These are phyloP conservation scores for Hemileia vastatrix DNA, from an alignment of 1,284 basidiomycete genomes.

Conservation along the genomic window DNA sequence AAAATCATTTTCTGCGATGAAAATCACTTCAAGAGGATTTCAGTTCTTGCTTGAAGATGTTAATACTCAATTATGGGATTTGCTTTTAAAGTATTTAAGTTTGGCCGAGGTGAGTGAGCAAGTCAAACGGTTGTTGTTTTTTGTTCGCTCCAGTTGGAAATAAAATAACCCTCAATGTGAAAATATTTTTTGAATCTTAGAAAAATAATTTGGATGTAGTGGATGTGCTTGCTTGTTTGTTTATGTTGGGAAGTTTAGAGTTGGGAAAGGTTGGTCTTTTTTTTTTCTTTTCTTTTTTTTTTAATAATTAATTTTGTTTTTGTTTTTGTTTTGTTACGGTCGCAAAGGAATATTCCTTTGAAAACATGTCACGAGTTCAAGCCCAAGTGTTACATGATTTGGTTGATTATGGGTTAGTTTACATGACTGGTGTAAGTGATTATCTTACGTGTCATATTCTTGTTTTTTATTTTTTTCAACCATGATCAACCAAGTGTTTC, in stretches of 20 bases:
- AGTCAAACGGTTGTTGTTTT: background rate
- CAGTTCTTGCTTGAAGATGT: constrained; percentile 93
- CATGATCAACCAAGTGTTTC: background rate
- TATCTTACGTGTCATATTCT: too few relatives aligned
- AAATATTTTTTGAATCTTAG: constrained; percentile 47
- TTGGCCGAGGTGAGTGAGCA: constrained; percentile 58
- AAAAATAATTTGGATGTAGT: constrained; percentile 81
- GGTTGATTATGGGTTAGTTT: constrained; percentile 87
- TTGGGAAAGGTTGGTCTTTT: constrained; percentile 60
- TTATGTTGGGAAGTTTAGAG: constrained; percentile 90
- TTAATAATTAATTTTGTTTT: constrained; percentile 1
- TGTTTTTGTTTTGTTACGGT: constrained; percentile 2
- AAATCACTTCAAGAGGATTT: constrained; percentile 91
- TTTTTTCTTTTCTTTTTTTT: background rate
- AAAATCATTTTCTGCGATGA: constrained; percentile 50
- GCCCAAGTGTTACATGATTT: constrained; percentile 82
- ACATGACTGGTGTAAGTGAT: constrained; percentile 43
- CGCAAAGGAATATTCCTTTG: constrained; percentile 79
- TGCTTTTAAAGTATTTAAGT: constrained; percentile 78
- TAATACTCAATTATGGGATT: constrained; percentile 96
- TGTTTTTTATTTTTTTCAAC: background rate
- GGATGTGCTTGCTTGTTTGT: constrained; percentile 83
- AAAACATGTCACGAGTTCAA: constrained; percentile 68
- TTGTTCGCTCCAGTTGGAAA: background rate
- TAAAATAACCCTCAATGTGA: background rate